Evolutionary conservation across 169 alveolate genomes (phyloP).

Genomic region (Theileria orientalis): DNA sequence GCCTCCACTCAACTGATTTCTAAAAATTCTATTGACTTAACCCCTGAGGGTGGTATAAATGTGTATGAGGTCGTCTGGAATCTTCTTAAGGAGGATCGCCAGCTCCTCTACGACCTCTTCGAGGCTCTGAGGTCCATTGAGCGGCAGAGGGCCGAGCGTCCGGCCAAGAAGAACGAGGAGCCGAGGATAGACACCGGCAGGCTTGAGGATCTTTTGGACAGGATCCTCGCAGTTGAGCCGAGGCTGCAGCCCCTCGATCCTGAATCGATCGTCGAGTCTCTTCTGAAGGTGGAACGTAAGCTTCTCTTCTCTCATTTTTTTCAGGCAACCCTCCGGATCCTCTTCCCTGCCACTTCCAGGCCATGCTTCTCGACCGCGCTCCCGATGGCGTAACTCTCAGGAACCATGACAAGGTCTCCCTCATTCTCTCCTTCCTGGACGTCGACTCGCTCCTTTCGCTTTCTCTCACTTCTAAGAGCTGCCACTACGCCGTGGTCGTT

Average conservation of each 20-base stretch:
- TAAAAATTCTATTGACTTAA: too few species aligned
- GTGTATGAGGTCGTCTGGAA: neutral
- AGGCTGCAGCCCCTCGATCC: neutral
- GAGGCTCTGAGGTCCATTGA: too few species aligned
- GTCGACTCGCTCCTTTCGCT: conserved; percentile 49
- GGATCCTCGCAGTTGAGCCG: neutral
- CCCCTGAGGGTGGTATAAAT: too few species aligned
- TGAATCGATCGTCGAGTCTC: neutral
- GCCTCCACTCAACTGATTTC: too few species aligned
- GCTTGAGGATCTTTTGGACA: neutral
- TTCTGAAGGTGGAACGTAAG: neutral
- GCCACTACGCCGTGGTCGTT: conserved; percentile 57
- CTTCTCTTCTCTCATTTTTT: neutral
- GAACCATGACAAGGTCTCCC: conserved; percentile 52
- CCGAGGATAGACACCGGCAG: too few species aligned
- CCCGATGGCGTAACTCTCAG: conserved; percentile 12
- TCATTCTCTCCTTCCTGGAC: conserved; percentile 54
- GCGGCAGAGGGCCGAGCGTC: too few species aligned
- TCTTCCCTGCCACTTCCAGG: neutral
- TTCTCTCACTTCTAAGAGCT: conserved; percentile 52
- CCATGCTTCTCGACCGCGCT: conserved; percentile 7
- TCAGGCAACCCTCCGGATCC: conserved; percentile 2
- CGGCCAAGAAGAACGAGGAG: too few species aligned
- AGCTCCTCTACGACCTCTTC: neutral
- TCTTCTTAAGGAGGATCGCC: neutral